Percentiles rank a stretch among this genome's conserved stretches.
phyloP scores from a whole-genome alignment of 371 early-diverging fungal species.

The Parasitella parasitica region DNA sequence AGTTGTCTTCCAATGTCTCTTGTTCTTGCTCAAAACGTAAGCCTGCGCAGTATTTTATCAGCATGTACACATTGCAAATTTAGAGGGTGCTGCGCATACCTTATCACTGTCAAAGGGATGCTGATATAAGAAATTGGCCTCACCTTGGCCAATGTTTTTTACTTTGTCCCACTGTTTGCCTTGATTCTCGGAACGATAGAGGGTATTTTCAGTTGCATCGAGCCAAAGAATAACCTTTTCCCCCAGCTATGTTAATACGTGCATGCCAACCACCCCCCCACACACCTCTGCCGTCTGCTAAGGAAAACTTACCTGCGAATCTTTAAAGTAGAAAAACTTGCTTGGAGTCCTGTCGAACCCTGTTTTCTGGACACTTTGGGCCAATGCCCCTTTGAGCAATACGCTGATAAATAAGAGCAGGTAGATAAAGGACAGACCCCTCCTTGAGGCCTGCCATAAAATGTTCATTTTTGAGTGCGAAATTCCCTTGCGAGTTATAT shows the following conservation, averaged over 20 bases:
- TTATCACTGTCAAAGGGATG: conserved; percentile 61
- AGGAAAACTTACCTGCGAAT: conserved; percentile 59
- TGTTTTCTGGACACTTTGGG: conserved; percentile 33
- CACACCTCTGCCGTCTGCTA: background rate
- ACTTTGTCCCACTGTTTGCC: conserved; percentile 65
- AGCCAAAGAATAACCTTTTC: conserved; percentile 59
- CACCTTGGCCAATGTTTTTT: conserved; percentile 37
- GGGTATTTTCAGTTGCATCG: conserved; percentile 46
- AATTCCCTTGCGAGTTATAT: background rate
- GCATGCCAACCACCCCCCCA: no score
- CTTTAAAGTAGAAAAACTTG: conserved; percentile 66
- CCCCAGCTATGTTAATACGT: no score
- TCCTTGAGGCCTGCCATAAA: conserved; percentile 25
- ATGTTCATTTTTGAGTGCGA: conserved; percentile 4
- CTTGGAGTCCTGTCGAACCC: conserved; percentile 53
- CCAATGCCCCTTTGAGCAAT: background rate
- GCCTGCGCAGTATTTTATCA: conserved; percentile 44
- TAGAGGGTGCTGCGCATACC: no score
- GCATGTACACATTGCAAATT: no score
- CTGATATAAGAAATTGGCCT: conserved; percentile 44
- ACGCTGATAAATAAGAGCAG: conserved; percentile 2
- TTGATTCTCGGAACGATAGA: conserved; percentile 68
- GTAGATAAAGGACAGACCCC: conserved; percentile 24
- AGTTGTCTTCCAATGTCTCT: conserved; percentile 63
- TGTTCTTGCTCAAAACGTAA: conserved; percentile 56